Conservation (phyloP, 106 monocot species). For the Triglochin maritima region DNA sequence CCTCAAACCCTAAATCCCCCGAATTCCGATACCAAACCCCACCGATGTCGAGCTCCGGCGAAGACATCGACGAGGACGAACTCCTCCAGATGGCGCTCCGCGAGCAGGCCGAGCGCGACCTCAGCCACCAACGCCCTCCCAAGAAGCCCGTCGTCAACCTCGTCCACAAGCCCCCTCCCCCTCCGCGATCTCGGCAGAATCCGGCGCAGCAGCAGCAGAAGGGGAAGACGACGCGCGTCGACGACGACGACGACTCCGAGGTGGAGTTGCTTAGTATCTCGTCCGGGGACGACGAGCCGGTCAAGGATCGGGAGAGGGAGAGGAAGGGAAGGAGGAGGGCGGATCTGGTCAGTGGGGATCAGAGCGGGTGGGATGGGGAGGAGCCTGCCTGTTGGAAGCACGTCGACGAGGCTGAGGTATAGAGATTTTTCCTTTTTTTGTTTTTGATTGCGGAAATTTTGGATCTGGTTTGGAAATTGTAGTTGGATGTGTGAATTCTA, state of each 20-base stretch:
- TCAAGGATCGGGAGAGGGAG: constrained; percentile 23
- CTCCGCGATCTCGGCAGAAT: constrained; percentile 26
- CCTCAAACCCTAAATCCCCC: too few species aligned
- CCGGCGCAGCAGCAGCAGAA: constrained; percentile 5
- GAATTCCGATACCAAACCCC: too few species aligned
- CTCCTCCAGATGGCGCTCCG: constrained; percentile 92
- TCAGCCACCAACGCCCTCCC: constrained; percentile 51
- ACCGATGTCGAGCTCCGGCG: constrained; percentile 61
- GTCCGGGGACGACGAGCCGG: constrained; percentile 81
- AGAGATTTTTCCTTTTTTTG: constrained; percentile 1
- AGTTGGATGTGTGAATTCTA: too few species aligned
- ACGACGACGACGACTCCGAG: constrained; percentile 92
- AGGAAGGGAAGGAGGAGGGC: constrained; percentile 33
- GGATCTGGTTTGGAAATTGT: not conserved
- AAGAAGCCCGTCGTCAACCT: constrained; percentile 93
- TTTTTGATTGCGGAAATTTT: not conserved
- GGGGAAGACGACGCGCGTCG: constrained; percentile 23
- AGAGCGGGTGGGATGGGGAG: constrained; percentile 49
- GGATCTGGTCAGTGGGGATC: constrained; percentile 33
- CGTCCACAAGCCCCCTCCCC: constrained; percentile 54
- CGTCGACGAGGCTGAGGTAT: constrained; percentile 93
- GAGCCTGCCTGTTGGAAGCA: constrained; percentile 86
- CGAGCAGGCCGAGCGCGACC: constrained; percentile 74
- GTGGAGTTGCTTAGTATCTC: constrained; percentile 95
- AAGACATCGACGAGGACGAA: constrained; percentile 81